Evolutionary conservation across 2,329 filamentous ascomycete genomes (phyloP).

Genomic region (Colletotrichum caudatum): DNA sequence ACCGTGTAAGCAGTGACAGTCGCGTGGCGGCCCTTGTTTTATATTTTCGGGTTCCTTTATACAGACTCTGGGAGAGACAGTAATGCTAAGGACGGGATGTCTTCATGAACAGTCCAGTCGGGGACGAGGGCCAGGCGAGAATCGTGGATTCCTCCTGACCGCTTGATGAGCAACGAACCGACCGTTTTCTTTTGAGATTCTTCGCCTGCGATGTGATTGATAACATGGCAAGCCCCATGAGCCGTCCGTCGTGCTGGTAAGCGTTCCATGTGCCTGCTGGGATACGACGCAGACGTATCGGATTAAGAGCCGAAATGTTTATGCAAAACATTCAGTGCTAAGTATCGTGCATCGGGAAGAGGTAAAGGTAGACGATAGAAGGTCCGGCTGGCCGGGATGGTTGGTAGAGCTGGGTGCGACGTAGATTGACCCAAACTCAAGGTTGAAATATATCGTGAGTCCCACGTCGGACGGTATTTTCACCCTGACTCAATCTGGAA

Average conservation of each 20-base stretch:
- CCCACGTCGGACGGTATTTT: background rate
- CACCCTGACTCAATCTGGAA: background rate
- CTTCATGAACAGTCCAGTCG: conserved; percentile 32
- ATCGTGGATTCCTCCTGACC: conserved; percentile 22
- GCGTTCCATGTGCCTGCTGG: background rate
- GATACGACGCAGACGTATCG: background rate
- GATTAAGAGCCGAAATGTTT: background rate
- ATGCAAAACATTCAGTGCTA: background rate
- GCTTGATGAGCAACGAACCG: conserved; percentile 29
- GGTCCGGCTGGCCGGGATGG: background rate
- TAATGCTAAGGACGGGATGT: conserved; percentile 33
- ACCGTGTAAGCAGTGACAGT: conserved; percentile 34
- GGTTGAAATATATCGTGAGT: background rate
- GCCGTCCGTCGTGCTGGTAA: background rate
- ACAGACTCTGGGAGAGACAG: background rate
- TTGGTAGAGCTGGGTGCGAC: background rate
- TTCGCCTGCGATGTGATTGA: background rate
- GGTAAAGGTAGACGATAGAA: too few relatives aligned
- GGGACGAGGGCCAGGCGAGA: conserved; percentile 34
- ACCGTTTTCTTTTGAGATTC: background rate
- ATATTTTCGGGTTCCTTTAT: background rate
- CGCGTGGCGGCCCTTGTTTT: background rate
- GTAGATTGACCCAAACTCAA: background rate
- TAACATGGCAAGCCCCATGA: background rate
- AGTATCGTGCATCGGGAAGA: too few relatives aligned